phyloP scores from a whole-genome alignment of 768 basidiomycete species.

The Exsudoporus frostii region DNA sequence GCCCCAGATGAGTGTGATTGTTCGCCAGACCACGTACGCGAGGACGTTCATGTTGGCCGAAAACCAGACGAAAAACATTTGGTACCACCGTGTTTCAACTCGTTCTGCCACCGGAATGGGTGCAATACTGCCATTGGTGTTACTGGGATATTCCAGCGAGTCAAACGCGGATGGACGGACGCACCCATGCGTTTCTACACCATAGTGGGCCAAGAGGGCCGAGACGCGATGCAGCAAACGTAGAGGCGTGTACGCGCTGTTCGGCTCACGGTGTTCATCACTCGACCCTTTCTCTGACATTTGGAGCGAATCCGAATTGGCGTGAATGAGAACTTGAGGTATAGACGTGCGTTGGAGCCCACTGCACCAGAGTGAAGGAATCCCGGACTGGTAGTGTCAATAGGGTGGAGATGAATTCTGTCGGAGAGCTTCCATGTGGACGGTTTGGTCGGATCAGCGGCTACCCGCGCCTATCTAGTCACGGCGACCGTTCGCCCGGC shows the following conservation, averaged over 20 bases:
- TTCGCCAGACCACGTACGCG: constrained; percentile 27
- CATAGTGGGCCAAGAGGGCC: constrained; percentile 31
- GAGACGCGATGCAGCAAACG: constrained; percentile 24
- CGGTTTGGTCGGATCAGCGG: too few species aligned
- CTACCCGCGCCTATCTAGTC: too few species aligned
- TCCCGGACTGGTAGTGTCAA: background rate
- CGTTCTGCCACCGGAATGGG: constrained; percentile 37
- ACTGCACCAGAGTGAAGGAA: background rate
- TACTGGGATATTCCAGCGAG: background rate
- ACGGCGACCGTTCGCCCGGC: too few species aligned
- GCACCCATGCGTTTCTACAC: constrained; percentile 43
- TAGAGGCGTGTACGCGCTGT: background rate
- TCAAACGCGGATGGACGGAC: background rate
- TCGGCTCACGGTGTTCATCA: background rate
- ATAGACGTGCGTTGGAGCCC: constrained; percentile 1
- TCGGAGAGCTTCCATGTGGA: too few species aligned
- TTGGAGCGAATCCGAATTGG: background rate
- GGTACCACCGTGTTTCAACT: constrained; percentile 40
- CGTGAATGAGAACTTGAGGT: background rate
- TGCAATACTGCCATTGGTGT: constrained; percentile 31
- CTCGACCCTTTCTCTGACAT: constrained; percentile 1
- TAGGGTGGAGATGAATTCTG: background rate
- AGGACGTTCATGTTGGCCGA: constrained; percentile 45
- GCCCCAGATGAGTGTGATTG: too few species aligned
- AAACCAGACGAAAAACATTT: constrained; percentile 53